Conservation (phyloP, 2,329 filamentous ascomycete species). For the Stagonosporopsis tanaceti region DNA sequence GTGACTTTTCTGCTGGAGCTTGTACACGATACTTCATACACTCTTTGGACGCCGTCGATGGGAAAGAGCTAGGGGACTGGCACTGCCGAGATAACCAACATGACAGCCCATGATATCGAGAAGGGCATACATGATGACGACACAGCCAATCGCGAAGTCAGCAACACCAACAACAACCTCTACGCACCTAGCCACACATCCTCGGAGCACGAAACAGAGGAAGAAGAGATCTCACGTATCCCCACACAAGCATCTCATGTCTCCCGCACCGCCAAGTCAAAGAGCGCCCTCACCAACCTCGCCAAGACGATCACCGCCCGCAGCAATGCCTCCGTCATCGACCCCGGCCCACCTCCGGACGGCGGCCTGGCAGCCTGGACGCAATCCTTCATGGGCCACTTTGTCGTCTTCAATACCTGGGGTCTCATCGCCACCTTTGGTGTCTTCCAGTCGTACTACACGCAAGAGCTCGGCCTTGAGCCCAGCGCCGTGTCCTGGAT, state of each 20-base stretch:
- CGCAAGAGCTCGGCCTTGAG: conserved; percentile 33
- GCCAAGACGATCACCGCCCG: conserved; percentile 40
- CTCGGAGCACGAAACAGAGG: conserved; percentile 1
- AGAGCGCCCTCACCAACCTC: conserved; percentile 24
- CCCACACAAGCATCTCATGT: conserved; percentile 19
- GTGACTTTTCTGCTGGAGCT: conserved; percentile 2
- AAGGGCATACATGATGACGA: conserved; percentile 18
- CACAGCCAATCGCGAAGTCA: conserved; percentile 1
- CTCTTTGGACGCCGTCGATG: background rate
- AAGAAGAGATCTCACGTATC: conserved; percentile 23
- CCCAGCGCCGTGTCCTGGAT: conserved; percentile 61
- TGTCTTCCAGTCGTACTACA: conserved; percentile 50
- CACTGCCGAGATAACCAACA: conserved; percentile 7
- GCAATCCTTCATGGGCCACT: conserved; percentile 47
- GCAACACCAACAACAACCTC: conserved; percentile 14
- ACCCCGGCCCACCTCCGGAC: conserved; percentile 50
- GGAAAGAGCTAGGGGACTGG: background rate
- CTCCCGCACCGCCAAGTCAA: conserved; percentile 21
- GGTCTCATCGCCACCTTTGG: conserved; percentile 49
- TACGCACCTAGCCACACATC: conserved; percentile 15
- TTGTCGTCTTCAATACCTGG: conserved; percentile 50
- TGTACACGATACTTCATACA: conserved; percentile 1
- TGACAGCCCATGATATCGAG: conserved; percentile 24
- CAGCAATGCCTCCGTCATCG: conserved; percentile 43
- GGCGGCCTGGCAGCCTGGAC: conserved; percentile 50